Base-by-base conservation (phyloP, 306 rosid genomes). In the Lathyrus oleraceus region DNA sequence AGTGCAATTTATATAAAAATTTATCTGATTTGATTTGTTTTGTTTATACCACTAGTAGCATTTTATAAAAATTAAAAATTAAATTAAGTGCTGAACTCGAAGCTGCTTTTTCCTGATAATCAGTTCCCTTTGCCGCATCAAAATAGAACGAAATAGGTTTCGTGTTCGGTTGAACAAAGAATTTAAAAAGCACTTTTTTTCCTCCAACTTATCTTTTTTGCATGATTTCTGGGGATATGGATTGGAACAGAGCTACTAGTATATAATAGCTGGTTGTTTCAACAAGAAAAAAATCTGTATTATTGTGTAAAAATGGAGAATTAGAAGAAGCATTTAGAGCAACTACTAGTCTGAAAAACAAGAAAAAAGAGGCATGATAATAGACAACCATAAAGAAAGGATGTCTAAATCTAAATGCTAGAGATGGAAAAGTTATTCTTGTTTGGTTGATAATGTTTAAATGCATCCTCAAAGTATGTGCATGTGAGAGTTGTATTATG, bases 71-170 rank as follows among this genome's bases (percentile, higher is more conserved):
- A 73, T 38, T 78, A 16, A 17, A 17, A 49, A 49, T 48, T 83
- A 44, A 13, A 68, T 79, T 79, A 81, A 85, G 94, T 81, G 85
- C 71, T 82, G 81, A 82, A 86, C 89, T 90, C 97, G 86, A 87
- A 88, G 85, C 81, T 53, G 13, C 87, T 83, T 90, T 90, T 72
- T 36, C 88, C 98, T 40, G 83, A 68, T 83, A 83, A 81, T 73
- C 88, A 81, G 95, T 80, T 87, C 65, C 56, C 82, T 84, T 84
- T 88, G 96, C 91, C 90, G 85, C 96, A 83, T 84, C 73, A 78
- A 83, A 78, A 67, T 78, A 52, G 76, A 71, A 75, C 39, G 64
- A 84, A 63, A 53, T 84, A 82, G 91, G 84, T 87, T 85, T 83
- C 96, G 94, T 91, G 91, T 81, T 82, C 70, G 87, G 84, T 76